A percentile compares a stretch with the other conserved stretches of the same genome.
Conservation (phyloP, 1,284 basidiomycete species). For the Singerocomus inundabilis region DNA sequence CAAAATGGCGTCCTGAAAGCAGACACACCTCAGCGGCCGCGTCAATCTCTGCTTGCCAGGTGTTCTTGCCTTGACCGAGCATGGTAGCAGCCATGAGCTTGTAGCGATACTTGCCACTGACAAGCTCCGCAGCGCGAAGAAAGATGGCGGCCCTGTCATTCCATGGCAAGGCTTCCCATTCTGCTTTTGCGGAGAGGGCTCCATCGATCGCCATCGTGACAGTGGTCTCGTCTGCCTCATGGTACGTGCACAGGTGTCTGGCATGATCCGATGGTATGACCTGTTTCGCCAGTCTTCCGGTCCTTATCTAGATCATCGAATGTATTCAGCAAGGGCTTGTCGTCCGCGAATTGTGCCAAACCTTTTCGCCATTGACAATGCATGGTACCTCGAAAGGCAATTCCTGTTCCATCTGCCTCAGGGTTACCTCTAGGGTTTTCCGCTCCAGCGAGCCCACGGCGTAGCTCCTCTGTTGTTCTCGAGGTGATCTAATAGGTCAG, state of each 20-base stretch:
- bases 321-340: conserved; percentile 3
- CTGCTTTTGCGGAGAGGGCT: conserved; percentile 81
- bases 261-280: conserved; percentile 83
- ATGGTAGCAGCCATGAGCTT: conserved; percentile 96
- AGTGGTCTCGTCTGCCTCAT: conserved; percentile 81
- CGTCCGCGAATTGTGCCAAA: conserved; percentile 38
- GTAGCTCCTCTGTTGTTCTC: conserved; percentile 53
- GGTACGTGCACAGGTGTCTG: conserved; percentile 80
- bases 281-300: conserved; percentile 80
- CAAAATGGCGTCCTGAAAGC: background rate
- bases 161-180: conserved; percentile 96
- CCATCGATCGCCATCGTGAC: conserved; percentile 84
- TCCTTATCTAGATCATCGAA: conserved; percentile 62
- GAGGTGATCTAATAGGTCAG: background rate
- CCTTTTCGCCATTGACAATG: conserved; percentile 88
- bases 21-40: conserved; percentile 89
- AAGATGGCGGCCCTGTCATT: conserved; percentile 96
- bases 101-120: conserved; percentile 93
- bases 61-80: conserved; percentile 98
- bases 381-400: conserved; percentile 91
- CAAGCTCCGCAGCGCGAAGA: conserved; percentile 93
- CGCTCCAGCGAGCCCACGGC: conserved; percentile 81
- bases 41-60: conserved; percentile 99
- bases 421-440: conserved; percentile 68
- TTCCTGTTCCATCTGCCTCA: conserved; percentile 79